Conservation (phyloP, 441 rosid genomes). For the Brassica hybrid region DNA sequence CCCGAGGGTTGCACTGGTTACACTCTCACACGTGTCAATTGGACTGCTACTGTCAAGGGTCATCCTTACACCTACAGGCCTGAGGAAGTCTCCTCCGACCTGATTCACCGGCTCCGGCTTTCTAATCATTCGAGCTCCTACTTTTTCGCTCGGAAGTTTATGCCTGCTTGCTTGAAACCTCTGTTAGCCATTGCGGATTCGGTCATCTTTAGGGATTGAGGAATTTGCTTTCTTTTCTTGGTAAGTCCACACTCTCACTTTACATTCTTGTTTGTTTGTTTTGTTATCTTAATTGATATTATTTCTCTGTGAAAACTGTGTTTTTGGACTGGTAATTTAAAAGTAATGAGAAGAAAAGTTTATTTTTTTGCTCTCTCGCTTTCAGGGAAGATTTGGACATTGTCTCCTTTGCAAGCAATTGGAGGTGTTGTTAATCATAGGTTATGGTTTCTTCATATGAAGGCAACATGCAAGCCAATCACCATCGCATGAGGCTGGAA, state of each 20-base stretch:
- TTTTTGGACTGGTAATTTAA: neutral
- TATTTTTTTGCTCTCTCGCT: neutral
- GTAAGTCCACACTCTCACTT: neutral
- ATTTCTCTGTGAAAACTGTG: neutral
- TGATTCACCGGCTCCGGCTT: conserved; percentile 61
- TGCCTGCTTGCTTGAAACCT: conserved; percentile 80
- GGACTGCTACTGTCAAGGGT: conserved; percentile 79
- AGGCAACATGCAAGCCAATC: neutral
- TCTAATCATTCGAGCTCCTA: conserved; percentile 74
- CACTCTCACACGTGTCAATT: conserved; percentile 66
- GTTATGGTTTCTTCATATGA: neutral
- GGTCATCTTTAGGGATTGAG: conserved; percentile 80
- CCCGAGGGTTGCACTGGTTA: conserved; percentile 56
- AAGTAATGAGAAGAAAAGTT: neutral
- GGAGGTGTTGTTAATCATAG: neutral
- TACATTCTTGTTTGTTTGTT: no score
- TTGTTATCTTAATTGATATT: no score
- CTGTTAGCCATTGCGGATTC: conserved; percentile 73
- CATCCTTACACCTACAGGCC: conserved; percentile 81
- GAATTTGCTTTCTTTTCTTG: neutral
- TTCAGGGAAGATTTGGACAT: neutral
- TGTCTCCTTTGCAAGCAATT: neutral
- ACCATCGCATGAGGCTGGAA: conserved; percentile 3
- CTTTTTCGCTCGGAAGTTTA: conserved; percentile 86
- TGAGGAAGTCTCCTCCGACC: conserved; percentile 49